phyloP scores from a whole-genome alignment of 345 rosid genomes.

The Mercurialis annua region DNA sequence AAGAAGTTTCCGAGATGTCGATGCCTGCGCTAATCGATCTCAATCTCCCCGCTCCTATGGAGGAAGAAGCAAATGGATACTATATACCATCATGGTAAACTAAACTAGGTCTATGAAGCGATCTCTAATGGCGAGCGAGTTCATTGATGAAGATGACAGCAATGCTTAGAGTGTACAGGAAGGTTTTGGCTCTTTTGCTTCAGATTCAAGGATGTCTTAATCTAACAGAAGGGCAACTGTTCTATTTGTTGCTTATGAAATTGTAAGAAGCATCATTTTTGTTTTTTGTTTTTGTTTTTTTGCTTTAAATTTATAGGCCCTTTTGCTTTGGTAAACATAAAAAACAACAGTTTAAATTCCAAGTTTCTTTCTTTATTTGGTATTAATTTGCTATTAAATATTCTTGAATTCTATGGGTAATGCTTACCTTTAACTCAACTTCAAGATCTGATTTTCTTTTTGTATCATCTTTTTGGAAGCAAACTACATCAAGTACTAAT shows the following conservation, averaged over 20 bases:
- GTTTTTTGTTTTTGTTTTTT: background rate
- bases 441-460: background rate
- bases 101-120: conserved; percentile 7
- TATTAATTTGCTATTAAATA: conserved; percentile 10
- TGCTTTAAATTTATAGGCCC: background rate
- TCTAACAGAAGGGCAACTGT: conserved; percentile 27
- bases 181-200: conserved; percentile 31
- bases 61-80: conserved; percentile 43
- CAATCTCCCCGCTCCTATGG: conserved; percentile 80
- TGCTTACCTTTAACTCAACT: background rate
- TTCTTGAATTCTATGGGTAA: background rate
- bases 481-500: background rate
- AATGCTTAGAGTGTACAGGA: conserved; percentile 37
- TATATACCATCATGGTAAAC: conserved; percentile 28
- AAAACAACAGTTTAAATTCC: background rate
- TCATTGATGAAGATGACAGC: conserved; percentile 25
- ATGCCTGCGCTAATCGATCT: conserved; percentile 67
- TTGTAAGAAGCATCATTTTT: conserved; percentile 17
- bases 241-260: conserved; percentile 23
- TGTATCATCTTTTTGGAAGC: conserved; percentile 11
- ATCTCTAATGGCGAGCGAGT: conserved; percentile 5
- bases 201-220: conserved; percentile 32
- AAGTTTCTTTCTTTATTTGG: conserved; percentile 7
- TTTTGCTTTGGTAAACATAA: conserved; percentile 7
- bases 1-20: conserved; percentile 35